Conservation (phyloP, 192 early-diverging fungal genomes). For the Coemansia sp. region DNA sequence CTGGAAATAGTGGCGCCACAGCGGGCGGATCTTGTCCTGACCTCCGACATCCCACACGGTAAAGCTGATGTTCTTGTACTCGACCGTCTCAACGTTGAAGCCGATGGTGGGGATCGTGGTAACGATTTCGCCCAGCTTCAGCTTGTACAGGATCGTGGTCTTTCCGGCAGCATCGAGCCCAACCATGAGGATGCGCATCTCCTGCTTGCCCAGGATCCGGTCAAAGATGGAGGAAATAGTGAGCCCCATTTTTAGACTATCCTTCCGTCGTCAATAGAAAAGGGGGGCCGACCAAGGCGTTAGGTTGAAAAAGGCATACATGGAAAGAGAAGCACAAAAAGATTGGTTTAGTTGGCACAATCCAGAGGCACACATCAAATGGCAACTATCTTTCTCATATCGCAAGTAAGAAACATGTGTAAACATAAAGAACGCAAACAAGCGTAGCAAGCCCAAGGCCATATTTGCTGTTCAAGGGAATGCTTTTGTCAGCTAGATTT, state of each 20-base stretch:
- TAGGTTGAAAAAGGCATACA: too few species aligned
- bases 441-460: too few species aligned
- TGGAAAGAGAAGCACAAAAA: neutral
- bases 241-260: constrained; percentile 75
- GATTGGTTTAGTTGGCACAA: neutral
- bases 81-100: constrained; percentile 98
- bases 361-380: neutral
- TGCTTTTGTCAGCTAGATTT: too few species aligned
- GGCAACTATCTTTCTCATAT: too few species aligned
- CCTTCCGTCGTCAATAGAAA: neutral
- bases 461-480: too few species aligned
- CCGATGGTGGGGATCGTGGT: constrained; percentile 99
- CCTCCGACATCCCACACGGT: constrained; percentile 99
- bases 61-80: constrained; percentile 98
- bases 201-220: constrained; percentile 84
- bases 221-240: constrained; percentile 78
- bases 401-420: too few species aligned
- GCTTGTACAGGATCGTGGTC: constrained; percentile 99
- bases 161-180: constrained; percentile 95
- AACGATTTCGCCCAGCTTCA: constrained; percentile 98
- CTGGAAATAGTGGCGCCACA: constrained; percentile 99
- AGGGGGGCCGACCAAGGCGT: too few species aligned
- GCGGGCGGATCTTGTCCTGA: constrained; percentile 96
- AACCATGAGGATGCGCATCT: constrained; percentile 98
- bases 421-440: too few species aligned